phyloP scores from a whole-genome alignment of 75 land plant genomes.

The Cupressus sempervirens region DNA sequence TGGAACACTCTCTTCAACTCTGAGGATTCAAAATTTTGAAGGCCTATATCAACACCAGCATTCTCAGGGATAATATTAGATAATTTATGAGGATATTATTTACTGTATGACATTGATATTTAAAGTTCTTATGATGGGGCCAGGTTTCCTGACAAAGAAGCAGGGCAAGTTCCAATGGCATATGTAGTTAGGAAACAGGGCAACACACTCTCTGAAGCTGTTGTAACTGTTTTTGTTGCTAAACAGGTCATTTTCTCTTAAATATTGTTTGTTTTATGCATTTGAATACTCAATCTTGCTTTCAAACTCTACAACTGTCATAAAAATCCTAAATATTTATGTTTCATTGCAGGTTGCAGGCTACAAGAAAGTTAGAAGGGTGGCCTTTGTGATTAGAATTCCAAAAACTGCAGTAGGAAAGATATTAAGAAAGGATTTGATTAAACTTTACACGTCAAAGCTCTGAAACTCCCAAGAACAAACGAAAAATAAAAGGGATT shows the following conservation, averaged over 20 bases:
- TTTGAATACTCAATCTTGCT: not conserved
- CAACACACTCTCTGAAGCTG: not conserved
- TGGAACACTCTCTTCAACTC: not conserved
- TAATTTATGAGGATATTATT: not conserved
- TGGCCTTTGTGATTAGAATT: slow-evolving; percentile 39
- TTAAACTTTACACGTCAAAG: slow-evolving; percentile 22
- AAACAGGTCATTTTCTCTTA: not conserved
- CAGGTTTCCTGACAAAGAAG: too few relatives aligned
- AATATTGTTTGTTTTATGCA: not conserved
- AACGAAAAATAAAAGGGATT: too few relatives aligned
- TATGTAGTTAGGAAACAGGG: slow-evolving; percentile 1
- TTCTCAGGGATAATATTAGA: not conserved
- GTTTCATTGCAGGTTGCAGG: slow-evolving; percentile 42
- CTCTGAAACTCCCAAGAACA: not conserved
- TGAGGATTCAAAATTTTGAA: not conserved
- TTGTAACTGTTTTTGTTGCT: not conserved
- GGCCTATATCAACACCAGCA: not conserved
- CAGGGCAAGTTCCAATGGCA: not conserved
- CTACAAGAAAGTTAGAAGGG: slow-evolving; percentile 49
- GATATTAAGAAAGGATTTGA: slow-evolving; percentile 45
- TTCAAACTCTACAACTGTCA: not conserved
- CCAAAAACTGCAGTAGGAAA: slow-evolving; percentile 60
- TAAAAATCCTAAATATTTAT: not conserved
- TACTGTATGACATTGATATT: not conserved
- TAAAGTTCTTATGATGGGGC: not conserved